Evolutionary conservation across 352 stramenopile species (phyloP), one percentile per base, ranked within the genome.

Genomic region (Phytophthora rubi): DNA sequence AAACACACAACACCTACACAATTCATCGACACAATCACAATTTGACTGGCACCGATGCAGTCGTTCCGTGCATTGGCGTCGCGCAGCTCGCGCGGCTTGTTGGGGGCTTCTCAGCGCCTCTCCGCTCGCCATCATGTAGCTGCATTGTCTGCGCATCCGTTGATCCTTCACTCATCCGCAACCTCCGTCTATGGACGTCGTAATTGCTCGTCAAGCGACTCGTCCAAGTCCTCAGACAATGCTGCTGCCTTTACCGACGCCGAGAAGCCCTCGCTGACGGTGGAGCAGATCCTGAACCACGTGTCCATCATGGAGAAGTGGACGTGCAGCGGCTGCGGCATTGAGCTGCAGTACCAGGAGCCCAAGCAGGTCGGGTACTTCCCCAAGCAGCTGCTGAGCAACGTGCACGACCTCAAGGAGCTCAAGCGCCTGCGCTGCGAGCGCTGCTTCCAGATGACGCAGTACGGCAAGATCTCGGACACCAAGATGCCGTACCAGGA

Each of bases 391-490:
- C 63, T 93, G 63, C 75, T 96, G 68, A 59, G 65, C 59, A 89
- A 89, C 67, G 74, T 96, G 33, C 57, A 69, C 35, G 71, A 90
- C 45, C 80, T 91, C 28, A 85, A 85, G 30, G 85, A 94, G 52
- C 81, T 93, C 62, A 91, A 90, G 72, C 86, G 87, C 37, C 71
- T 97, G 51, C 82, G 85, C 26, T 97, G 89, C 65, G 88, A 97
- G 73, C 89, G 89, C 32, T 97, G 89, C 73, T 95, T 90, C 74
- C 86, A 95, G 64, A 95, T 94, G 75, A 93, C 79, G 30, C 79
- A 95, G 63, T 94, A 97, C 54, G 89, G 89, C 35, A 93, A 94
- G 64, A 95, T 95, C 71, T 88, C 81, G 62, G 85, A 91, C 75
- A 79, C 85, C 21, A 92, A 92, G 66, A 84, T 95, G 72, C 84